Base-by-base conservation (phyloP, 441 rosid species). In the Geranium incanum region DNA sequence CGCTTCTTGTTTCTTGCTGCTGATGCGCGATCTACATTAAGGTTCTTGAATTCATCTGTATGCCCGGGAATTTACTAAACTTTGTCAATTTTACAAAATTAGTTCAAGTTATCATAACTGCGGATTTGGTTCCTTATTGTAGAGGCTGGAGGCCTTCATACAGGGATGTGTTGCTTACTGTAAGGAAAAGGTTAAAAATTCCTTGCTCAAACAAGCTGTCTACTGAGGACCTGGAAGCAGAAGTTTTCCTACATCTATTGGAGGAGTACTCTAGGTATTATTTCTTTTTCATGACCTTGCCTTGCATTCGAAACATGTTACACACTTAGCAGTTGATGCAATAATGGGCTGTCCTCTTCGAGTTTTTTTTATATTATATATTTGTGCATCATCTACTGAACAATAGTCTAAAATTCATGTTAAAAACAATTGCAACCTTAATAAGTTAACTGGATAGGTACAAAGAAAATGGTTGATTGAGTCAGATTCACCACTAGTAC, bases 71-170 rank as follows among this genome's bases (percentile, higher is more conserved):
- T 28, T 28, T 28, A 28, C 33, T 28, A 28, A 28, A 28, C 33
- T 28, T 28, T 28, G 33, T 28, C 33, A 28, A 28, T 4, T 18
- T 16, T 55, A 15, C 62, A 55, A 9, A 55, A 55, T 55, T 55
- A 52, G 18, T 52, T n/a, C 15, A 55, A 37, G 6, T 39, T 50
- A 9, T 68, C 67, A 67, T 45, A 45, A 5, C 21, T 57, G 23
- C 15, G 16, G 63, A 9, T 57, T 64, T 38, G 57, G 38, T 62
- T 68, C 15, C 69, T 57, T 60, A 72, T 74, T 68, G 37, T 72
- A 91, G 98, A 84, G 97, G 97, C 66, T 94, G 98, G 98, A 84
- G 91, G 77, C 98, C 97, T 78, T 84, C 95, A 5, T 94, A 94
- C 68, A 88, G 89, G 80, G 85, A 82, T 67, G 92, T 86, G 66